Conservation (phyloP, 2,329 filamentous ascomycete genomes). For the Escovopsis weberi region DNA sequence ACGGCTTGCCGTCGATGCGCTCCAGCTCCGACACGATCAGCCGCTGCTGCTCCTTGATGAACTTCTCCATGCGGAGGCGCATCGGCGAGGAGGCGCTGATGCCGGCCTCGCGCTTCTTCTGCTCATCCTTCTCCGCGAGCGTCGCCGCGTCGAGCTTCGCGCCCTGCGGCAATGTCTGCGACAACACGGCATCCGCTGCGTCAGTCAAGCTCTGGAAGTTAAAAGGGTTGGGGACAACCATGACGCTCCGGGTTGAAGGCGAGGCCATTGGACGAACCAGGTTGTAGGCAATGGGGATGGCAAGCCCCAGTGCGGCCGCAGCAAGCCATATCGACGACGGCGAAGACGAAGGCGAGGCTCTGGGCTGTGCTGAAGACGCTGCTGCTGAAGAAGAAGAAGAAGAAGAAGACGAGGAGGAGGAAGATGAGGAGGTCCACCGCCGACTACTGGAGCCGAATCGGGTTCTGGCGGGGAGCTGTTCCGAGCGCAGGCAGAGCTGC, state of each 20-base stretch:
- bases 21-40: conserved; percentile 75
- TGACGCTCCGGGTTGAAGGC: too few species aligned
- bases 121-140: conserved; percentile 73
- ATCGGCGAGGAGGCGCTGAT: conserved; percentile 74
- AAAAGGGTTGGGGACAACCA: not conserved
- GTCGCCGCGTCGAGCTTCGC: conserved; percentile 45
- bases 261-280: conserved; percentile 30
- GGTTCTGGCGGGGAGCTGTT: conserved; percentile 8
- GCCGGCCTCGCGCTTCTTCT: conserved; percentile 55
- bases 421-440: conserved; percentile 8
- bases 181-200: not conserved
- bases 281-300: conserved; percentile 40
- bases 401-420: conserved; percentile 2
- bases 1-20: conserved; percentile 62
- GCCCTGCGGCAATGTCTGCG: conserved; percentile 27
- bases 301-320: conserved; percentile 33
- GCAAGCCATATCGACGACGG: conserved; percentile 17
- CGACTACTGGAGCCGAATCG: conserved; percentile 12
- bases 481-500: conserved; percentile 14
- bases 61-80: conserved; percentile 93
- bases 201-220: not conserved
- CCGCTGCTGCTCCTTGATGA: conserved; percentile 86
- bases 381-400: conserved; percentile 2
- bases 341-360: too few species aligned
- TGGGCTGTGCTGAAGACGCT: too few species aligned